These are phyloP conservation scores for Nicotiana rustica DNA, from an alignment of 305 asterid species.

Conservation along the genomic window DNA sequence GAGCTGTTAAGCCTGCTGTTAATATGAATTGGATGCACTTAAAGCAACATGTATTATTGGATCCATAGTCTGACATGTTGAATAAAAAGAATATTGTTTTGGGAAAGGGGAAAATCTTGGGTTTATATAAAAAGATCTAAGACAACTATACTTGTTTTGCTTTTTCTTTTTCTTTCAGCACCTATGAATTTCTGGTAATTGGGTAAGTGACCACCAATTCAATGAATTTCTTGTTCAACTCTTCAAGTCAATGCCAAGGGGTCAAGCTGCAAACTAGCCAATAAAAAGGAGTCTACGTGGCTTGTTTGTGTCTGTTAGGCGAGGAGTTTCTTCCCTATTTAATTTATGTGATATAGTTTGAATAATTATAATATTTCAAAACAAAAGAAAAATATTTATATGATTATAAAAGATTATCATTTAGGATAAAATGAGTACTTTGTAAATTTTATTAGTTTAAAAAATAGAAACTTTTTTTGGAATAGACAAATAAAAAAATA, in stretches of 20 bases:
- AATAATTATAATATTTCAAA: too few relatives aligned
- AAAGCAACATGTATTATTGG: constrained; percentile 41
- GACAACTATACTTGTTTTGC: neutral
- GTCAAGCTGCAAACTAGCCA: neutral
- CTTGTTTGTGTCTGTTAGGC: neutral
- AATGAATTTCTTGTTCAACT: neutral
- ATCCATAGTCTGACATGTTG: constrained; percentile 48
- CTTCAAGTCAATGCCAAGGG: constrained; percentile 17
- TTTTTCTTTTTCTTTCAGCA: neutral
- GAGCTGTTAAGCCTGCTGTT: constrained; percentile 65
- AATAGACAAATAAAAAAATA: too few relatives aligned
- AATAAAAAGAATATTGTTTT: neutral
- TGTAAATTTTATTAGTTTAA: too few relatives aligned
- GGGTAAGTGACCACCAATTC: neutral
- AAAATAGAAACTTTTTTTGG: too few relatives aligned
- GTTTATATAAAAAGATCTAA: neutral
- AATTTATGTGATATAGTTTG: too few relatives aligned
- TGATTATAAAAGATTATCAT: too few relatives aligned
- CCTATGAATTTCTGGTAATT: neutral
- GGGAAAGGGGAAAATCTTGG: neutral
- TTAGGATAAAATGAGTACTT: too few relatives aligned
- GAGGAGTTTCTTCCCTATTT: too few relatives aligned
- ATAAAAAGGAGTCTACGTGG: neutral
- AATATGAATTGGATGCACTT: constrained; percentile 56
- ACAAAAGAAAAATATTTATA: too few relatives aligned